Base-by-base conservation (phyloP, 164 flowering plant species). In the Magnolia sinica region DNA sequence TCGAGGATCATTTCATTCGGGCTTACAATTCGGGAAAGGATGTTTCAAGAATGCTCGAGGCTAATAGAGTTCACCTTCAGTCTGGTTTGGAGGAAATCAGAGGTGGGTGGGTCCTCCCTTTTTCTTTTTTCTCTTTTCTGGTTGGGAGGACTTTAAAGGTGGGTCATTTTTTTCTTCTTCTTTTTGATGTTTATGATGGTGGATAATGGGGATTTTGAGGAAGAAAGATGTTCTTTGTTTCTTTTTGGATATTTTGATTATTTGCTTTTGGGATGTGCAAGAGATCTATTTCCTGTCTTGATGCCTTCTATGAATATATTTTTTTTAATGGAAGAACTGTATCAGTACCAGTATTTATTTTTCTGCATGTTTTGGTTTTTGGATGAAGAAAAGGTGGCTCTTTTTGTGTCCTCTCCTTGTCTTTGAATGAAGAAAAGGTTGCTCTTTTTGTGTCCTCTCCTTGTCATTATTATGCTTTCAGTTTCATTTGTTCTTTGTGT, bases 1-100 rank as follows among this genome's bases (percentile, higher is more conserved):
- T 95, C 74, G 96, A 89, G 79, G 95, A 91, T 74, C 89, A 91
- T 83, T 93, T 95, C 68, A 72, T 85, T 9, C 86, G 90, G 82
- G 98, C 98, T 80, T 89, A 81, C 87, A 92, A 91, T 81, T 88
- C 98, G 74, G 97, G 97, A 8, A 91, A 91, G 78, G 96, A 90
- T 73, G 92, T 95, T 0, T 87, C 95, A 1, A 90, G 87, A 80
- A 93, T 95, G 99, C 83, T 95, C 19, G 99, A 95, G 81, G 95
- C 88, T 29, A 89, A 86, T 65, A 88, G 87, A 75, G 84, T 89
- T 75, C 89, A 89, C 71, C 75, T 88, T 75, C 94, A 85, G 68
- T 86, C 99, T 76, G 87, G 87, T 79, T 72, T 91, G 71, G 99
- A 91, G 74, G 98, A 92, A 88, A 88, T 93, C 3, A 95, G 89